Evolutionary conservation across 495 filamentous ascomycete species (phyloP).

Genomic region (Parathielavia appendiculata): DNA sequence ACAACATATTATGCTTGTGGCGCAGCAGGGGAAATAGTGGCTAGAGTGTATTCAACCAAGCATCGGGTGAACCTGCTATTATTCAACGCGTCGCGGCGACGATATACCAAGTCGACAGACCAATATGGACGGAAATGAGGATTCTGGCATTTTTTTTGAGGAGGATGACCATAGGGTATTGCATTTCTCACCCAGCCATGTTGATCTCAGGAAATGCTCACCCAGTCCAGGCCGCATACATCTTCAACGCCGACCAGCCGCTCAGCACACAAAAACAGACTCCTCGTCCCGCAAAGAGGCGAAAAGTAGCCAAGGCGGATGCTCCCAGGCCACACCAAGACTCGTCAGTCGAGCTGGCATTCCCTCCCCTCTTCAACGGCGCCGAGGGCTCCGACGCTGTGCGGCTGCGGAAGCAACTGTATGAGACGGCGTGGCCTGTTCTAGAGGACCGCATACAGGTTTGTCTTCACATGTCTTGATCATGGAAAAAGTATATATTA

Average conservation of each 20-base stretch:
- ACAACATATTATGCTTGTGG: neutral
- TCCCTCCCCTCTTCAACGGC: conserved; percentile 60
- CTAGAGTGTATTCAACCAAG: neutral
- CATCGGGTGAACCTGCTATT: conserved; percentile 2
- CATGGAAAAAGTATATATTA: neutral
- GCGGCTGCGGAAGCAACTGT: conserved; percentile 55
- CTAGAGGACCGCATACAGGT: conserved; percentile 69
- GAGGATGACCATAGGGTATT: conserved; percentile 35
- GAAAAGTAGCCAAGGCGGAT: conserved; percentile 44
- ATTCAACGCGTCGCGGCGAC: conserved; percentile 2
- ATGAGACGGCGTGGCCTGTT: conserved; percentile 59
- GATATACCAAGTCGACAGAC: neutral
- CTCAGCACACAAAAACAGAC: conserved; percentile 21
- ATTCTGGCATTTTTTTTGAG: conserved; percentile 16
- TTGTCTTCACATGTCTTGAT: neutral
- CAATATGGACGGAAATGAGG: conserved; percentile 20
- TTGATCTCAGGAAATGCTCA: neutral
- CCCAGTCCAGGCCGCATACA: conserved; percentile 58
- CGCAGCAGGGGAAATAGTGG: conserved; percentile 2
- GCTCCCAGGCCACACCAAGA: neutral
- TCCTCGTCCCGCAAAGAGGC: conserved; percentile 57
- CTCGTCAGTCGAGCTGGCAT: conserved; percentile 30
- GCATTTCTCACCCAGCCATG: neutral
- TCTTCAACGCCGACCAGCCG: conserved; percentile 54
- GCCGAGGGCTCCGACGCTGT: conserved; percentile 51